Evolutionary conservation across 768 basidiomycete species (phyloP), one percentile per base, ranked within the genome.

Genomic region (Termitomyces eurrhizus): DNA sequence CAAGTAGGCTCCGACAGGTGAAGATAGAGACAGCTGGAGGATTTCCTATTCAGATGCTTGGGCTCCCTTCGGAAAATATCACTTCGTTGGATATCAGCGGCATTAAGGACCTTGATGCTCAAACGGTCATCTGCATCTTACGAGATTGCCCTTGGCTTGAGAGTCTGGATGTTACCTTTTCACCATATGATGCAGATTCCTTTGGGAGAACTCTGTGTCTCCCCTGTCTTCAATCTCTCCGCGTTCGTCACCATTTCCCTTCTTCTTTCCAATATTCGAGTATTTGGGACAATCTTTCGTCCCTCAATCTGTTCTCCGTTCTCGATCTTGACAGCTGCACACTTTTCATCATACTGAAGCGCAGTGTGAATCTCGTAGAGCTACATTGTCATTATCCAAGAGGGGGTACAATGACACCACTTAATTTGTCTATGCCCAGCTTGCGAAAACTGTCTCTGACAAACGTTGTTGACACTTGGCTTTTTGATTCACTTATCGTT

Each of bases 261-360:
- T 14, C 32, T 18, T 1, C 13, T n/a, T 51, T 62, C 24, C 24
- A 45, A 9, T 9, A 55, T 16, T 46, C 7, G 1, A n/a, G 1
- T 35, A n/a, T 59, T 13, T 62, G 62, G 62, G 41, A 59, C 8
- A 48, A 56, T 29, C 46, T 62, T 24, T 50, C 58, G 9, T 50
- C 29, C 26, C 62, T 62, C 29, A 45, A 59, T 33, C 42, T 62
- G 14, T 12, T 35, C 21, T 52, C 35, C 9, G 53, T 49, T 29
- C 26, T 29, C 13, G 29, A 26, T 37, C 21, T 59, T n/a, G 49
- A 59, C 9, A 44, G 48, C 12, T 12, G 18, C 24, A 58, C n/a
- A 26, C 49, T 62, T 12, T 21, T 11, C 36, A 8, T 7, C 33
- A 33, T 59, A 29, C 54, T 62, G 18, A 56, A 46, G 36, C 46